These are phyloP conservation scores for Leishmania guyanensis DNA, from an alignment of 208 protist genomes.

Conservation along the genomic window DNA sequence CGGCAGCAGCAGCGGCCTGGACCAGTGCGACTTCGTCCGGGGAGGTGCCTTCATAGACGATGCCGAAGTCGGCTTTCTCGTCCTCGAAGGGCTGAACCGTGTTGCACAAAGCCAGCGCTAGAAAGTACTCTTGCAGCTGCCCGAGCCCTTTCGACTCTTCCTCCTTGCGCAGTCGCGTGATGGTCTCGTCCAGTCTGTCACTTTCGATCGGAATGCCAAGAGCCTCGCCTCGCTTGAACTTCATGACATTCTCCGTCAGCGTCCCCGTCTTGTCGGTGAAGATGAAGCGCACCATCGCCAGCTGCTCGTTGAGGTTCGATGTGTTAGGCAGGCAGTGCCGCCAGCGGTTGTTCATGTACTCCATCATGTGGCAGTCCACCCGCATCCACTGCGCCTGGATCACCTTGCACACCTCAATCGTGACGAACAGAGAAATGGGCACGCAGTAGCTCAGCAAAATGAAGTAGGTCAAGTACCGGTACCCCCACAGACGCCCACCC, in stretches of 20 bases:
- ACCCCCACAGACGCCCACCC: constrained; percentile 50
- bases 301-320: constrained; percentile 93
- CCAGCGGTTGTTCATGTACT: constrained; percentile 68
- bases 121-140: constrained; percentile 72
- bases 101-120: constrained; percentile 83
- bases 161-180: constrained; percentile 30
- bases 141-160: constrained; percentile 19
- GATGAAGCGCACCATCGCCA: constrained; percentile 88
- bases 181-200: constrained; percentile 43
- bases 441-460: constrained; percentile 91
- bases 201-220: constrained; percentile 56
- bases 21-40: constrained; percentile 95
- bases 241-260: constrained; percentile 93
- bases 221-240: constrained; percentile 77
- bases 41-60: constrained; percentile 92
- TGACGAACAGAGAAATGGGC: constrained; percentile 93
- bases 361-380: constrained; percentile 84
- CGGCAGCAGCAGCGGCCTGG: constrained; percentile 67
- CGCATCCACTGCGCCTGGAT: constrained; percentile 90
- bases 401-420: constrained; percentile 92
- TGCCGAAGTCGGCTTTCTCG: constrained; percentile 19
- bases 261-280: constrained; percentile 95
- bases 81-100: constrained; percentile 86
- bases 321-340: constrained; percentile 83
- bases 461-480: constrained; percentile 89